Percentiles rank a stretch among this genome's conserved stretches.
Conservation (phyloP, 495 filamentous ascomycete genomes). For the Aspergillus carlsbadensis region DNA sequence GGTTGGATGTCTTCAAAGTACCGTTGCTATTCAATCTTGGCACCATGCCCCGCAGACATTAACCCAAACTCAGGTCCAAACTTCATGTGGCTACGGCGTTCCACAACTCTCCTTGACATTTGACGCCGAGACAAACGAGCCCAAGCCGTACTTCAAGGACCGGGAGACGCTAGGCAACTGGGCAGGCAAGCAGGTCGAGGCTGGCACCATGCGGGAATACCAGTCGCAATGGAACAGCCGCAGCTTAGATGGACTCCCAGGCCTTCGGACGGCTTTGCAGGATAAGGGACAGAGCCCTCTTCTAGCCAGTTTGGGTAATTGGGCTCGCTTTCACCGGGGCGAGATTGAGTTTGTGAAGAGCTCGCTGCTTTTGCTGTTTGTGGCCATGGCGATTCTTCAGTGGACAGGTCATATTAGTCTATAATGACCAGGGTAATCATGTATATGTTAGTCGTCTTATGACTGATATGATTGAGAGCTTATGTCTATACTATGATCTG, state of each 20-base stretch:
- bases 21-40: not conserved
- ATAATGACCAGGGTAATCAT: too few relatives aligned
- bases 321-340: slow-evolving; percentile 19
- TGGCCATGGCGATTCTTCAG: slow-evolving; percentile 18
- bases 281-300: slow-evolving; percentile 13
- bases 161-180: slow-evolving; percentile 47
- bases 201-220: slow-evolving; percentile 42
- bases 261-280: slow-evolving; percentile 40
- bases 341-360: slow-evolving; percentile 21
- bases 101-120: slow-evolving; percentile 34
- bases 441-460: too few relatives aligned
- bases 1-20: slow-evolving; percentile 67
- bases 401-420: slow-evolving; percentile 15
- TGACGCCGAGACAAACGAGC: slow-evolving; percentile 21
- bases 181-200: slow-evolving; percentile 37
- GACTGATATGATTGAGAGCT: not conserved
- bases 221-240: slow-evolving; percentile 45
- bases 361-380: slow-evolving; percentile 18
- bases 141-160: slow-evolving; percentile 33
- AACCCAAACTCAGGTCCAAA: slow-evolving; percentile 44
- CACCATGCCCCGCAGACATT: not conserved
- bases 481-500: not conserved
- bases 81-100: slow-evolving; percentile 58
- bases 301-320: slow-evolving; percentile 15
- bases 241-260: slow-evolving; percentile 56